Base-by-base conservation (phyloP, 305 asterid genomes). In the Solanum chacoense region DNA sequence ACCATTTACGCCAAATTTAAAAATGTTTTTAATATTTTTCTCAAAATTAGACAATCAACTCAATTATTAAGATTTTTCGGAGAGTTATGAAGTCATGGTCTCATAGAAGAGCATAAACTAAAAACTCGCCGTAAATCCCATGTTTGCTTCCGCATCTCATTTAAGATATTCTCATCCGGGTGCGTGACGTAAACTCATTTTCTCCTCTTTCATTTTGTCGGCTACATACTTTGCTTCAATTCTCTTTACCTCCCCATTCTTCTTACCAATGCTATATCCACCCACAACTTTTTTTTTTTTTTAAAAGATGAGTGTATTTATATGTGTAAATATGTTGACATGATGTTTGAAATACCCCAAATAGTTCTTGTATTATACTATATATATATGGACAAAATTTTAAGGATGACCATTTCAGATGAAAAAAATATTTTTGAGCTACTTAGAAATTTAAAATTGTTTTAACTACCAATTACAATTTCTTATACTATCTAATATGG, bases 91-190 rank as follows among this genome's bases (percentile, higher is more conserved):
- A 63, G 72, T 63, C 29, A 9, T n/a, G 72, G 26, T 63, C 28
- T 55, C 67, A 18, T 16, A 11, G n/a, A 72, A 16, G 36, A 87
- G 91, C 85, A 79, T 85, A 77, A 29, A 74, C 85, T 69, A 38
- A 29, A 76, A 42, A 45, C 4, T 37, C 37, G 91, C 84, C 89
- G 89, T 38, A 87, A 88, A 38, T 84, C 50, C 87, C 89, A 29
- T 71, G 85, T 87, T 91, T 59, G 91, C 91, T 89, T 91, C 88
- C 85, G 90, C 91, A 87, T 90, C 92, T 78, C 73, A 91, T 75
- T 85, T 22, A 80, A 88, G 92, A 91, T 90, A 90, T 89, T 87
- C 93, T 89, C 75, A 40, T 36, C 13, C 31, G 72, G 37, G 87
- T 89, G 90, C 89, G 83, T 91, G 88, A 91, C 90, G 91, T 91